Evolutionary conservation across 352 stramenopile species (phyloP).

Genomic region (Phytophthora crassamura): DNA sequence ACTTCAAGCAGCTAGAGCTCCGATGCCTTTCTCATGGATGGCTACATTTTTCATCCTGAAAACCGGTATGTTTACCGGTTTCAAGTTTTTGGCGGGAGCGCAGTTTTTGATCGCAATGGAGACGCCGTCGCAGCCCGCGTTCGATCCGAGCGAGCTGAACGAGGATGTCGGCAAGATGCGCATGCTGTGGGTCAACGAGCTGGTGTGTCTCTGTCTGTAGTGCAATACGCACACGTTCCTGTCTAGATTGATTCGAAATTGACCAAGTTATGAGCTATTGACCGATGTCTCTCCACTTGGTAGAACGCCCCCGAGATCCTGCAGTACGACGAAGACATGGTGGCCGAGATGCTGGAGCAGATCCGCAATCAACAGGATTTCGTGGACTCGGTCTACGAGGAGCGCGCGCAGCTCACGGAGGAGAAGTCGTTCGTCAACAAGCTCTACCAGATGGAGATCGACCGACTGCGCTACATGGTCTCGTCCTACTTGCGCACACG

Average conservation of each 20-base stretch:
- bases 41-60: conserved; percentile 17
- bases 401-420: conserved; percentile 66
- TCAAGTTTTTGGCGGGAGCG: conserved; percentile 26
- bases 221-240: background rate
- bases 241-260: conserved; percentile 20
- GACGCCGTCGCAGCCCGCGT: conserved; percentile 38
- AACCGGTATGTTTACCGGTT: conserved; percentile 5
- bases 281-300: background rate
- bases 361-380: conserved; percentile 89
- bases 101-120: conserved; percentile 19
- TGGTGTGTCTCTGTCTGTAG: conserved; percentile 42
- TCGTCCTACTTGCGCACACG: conserved; percentile 83
- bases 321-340: conserved; percentile 78
- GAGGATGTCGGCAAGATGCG: conserved; percentile 81
- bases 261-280: conserved; percentile 7
- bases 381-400: conserved; percentile 80
- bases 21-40: conserved; percentile 41
- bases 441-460: conserved; percentile 91
- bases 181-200: conserved; percentile 82
- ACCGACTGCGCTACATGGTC: conserved; percentile 85
- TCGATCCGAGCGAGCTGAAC: conserved; percentile 79
- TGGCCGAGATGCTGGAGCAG: conserved; percentile 86
- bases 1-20: conserved; percentile 9
- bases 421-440: conserved; percentile 87
- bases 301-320: conserved; percentile 86